Percentiles rank a stretch among this genome's conserved stretches.
Evolutionary conservation across 2,329 filamentous ascomycete genomes (phyloP).

Genomic region (Beauveria scarabaeidicola): DNA sequence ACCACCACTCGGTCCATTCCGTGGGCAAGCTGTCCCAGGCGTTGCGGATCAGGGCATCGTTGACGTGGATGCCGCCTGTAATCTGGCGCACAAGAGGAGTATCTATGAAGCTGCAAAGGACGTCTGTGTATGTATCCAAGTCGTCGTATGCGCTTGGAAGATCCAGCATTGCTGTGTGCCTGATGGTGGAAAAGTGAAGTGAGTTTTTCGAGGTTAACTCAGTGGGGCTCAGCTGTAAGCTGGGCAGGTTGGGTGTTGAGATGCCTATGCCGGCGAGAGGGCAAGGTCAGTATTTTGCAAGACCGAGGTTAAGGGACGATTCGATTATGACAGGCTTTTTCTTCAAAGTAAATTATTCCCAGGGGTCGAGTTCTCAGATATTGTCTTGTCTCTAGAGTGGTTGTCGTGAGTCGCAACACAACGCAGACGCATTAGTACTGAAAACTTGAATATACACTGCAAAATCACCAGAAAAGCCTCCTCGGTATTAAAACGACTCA

Average conservation of each 20-base stretch:
- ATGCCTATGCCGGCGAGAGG: too few relatives aligned
- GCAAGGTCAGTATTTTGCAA: too few relatives aligned
- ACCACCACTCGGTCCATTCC: constrained; percentile 25
- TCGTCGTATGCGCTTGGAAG: constrained; percentile 14
- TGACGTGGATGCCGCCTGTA: constrained; percentile 26
- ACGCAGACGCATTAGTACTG: too few relatives aligned
- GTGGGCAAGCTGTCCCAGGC: constrained; percentile 22
- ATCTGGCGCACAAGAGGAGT: constrained; percentile 23
- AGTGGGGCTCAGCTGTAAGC: neutral
- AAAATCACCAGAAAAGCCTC: too few relatives aligned
- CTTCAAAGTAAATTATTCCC: too few relatives aligned
- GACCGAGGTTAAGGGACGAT: too few relatives aligned
- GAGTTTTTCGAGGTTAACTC: neutral
- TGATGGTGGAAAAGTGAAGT: neutral
- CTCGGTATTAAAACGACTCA: too few relatives aligned
- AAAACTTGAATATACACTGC: too few relatives aligned
- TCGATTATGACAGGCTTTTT: fast-evolving
- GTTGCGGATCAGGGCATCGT: constrained; percentile 23
- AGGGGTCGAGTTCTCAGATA: too few relatives aligned
- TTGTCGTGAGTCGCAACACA: too few relatives aligned
- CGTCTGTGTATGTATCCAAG: constrained; percentile 16
- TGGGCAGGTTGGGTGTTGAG: too few relatives aligned
- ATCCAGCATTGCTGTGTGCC: constrained; percentile 11
- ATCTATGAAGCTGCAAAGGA: constrained; percentile 18
- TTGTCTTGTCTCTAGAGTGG: too few relatives aligned